Evolutionary conservation across 176 grass and related monocot species (phyloP).

Genomic region (Phragmites australis): DNA sequence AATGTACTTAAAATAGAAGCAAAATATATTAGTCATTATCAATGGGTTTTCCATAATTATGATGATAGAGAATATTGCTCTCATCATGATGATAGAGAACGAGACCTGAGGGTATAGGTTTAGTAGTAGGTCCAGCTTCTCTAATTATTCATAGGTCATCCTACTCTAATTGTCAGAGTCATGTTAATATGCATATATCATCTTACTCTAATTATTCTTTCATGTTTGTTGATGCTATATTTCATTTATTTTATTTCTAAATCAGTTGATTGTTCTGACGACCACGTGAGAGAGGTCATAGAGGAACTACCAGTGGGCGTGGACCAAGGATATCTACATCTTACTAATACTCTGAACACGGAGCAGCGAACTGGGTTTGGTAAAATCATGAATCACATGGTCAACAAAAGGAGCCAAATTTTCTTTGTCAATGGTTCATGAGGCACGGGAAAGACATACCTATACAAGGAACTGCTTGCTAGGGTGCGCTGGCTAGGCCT

Average conservation of each 20-base stretch:
- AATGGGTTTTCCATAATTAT: background rate
- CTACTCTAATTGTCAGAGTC: too few relatives aligned
- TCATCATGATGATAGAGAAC: background rate
- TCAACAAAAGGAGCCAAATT: background rate
- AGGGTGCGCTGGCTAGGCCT: background rate
- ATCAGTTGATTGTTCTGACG: too few relatives aligned
- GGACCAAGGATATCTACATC: background rate
- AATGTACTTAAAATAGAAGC: too few relatives aligned
- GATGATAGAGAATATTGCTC: too few relatives aligned
- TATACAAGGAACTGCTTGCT: background rate
- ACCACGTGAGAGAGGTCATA: background rate
- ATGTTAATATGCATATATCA: too few relatives aligned
- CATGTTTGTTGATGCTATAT: too few relatives aligned
- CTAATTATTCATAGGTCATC: too few relatives aligned
- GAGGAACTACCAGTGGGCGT: background rate
- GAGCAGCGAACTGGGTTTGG: background rate
- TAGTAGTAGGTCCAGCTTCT: background rate
- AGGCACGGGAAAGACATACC: background rate
- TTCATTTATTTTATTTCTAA: too few relatives aligned
- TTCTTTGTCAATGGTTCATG: background rate
- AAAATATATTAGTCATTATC: background rate
- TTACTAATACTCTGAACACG: background rate
- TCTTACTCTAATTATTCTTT: too few relatives aligned
- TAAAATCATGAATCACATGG: background rate
- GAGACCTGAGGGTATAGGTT: background rate